Conservation (phyloP, 352 stramenopile genomes). For the Globisporangium splendens region DNA sequence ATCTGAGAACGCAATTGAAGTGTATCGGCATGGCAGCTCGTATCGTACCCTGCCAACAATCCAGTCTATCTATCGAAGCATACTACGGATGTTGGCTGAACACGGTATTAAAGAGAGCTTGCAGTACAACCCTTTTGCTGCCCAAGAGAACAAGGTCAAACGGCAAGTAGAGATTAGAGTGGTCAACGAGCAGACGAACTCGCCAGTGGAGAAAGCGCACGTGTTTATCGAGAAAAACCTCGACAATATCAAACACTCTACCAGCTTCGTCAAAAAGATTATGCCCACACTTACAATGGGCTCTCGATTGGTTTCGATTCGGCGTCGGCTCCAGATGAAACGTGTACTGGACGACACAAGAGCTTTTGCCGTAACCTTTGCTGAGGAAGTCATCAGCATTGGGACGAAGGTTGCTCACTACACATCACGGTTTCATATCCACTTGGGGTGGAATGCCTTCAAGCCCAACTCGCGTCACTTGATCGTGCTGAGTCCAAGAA, state of each 20-base stretch:
- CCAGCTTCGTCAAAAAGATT: conserved; percentile 55
- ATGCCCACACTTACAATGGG: conserved; percentile 65
- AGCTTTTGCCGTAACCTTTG: conserved; percentile 23
- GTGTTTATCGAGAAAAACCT: conserved; percentile 62
- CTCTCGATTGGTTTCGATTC: conserved; percentile 57
- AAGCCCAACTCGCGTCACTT: conserved; percentile 23
- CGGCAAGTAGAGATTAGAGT: conserved; percentile 46
- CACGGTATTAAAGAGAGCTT: conserved; percentile 66
- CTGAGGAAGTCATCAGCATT: conserved; percentile 27
- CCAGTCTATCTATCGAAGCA: conserved; percentile 44
- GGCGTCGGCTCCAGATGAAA: conserved; percentile 49
- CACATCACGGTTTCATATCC: conserved; percentile 17
- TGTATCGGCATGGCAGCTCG: conserved; percentile 41
- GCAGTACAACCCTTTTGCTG: conserved; percentile 56
- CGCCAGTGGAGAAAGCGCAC: conserved; percentile 37
- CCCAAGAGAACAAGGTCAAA: conserved; percentile 41
- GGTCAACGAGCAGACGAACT: conserved; percentile 49
- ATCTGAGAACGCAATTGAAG: conserved; percentile 27
- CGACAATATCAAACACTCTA: conserved; percentile 29
- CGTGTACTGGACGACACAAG: conserved; percentile 31
- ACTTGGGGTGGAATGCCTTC: conserved; percentile 34
- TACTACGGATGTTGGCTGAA: conserved; percentile 41
- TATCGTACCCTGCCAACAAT: conserved; percentile 34
- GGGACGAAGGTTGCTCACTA: conserved; percentile 33
- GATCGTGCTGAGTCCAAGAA: conserved; percentile 33